Evolutionary conservation across 2,329 filamentous ascomycete genomes (phyloP).

Genomic region (Myriangium duriaei): DNA sequence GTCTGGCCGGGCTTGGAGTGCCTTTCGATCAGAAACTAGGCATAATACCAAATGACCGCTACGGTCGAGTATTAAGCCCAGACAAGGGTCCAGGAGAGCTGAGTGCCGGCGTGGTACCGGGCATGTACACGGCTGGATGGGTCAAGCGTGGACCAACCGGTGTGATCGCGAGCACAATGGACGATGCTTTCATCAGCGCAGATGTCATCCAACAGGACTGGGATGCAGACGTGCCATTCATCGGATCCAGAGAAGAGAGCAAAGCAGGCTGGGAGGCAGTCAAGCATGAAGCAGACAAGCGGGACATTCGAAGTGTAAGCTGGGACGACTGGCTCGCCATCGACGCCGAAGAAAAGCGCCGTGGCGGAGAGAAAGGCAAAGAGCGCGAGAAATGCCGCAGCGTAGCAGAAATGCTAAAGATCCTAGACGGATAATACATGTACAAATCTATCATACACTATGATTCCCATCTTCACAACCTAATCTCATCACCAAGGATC

Average conservation of each 20-base stretch:
- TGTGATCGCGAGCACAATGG: conserved; percentile 92
- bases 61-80: conserved; percentile 54
- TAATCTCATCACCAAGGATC: neutral
- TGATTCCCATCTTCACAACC: neutral
- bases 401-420: conserved; percentile 45
- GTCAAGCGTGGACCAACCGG: conserved; percentile 90
- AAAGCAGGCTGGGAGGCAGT: conserved; percentile 66
- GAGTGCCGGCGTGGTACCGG: conserved; percentile 44
- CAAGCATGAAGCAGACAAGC: conserved; percentile 43
- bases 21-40: conserved; percentile 65
- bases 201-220: conserved; percentile 77
- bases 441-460: neutral
- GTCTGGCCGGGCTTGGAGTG: conserved; percentile 60
- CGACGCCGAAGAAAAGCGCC: conserved; percentile 60
- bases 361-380: conserved; percentile 58
- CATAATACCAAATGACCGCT: conserved; percentile 68
- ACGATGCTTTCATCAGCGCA: conserved; percentile 80
- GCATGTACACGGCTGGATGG: conserved; percentile 91
- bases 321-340: conserved; percentile 86
- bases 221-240: conserved; percentile 36
- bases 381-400: conserved; percentile 55
- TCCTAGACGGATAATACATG: conserved; percentile 24
- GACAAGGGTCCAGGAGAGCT: conserved; percentile 28
- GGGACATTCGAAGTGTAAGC: conserved; percentile 50
- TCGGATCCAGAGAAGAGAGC: conserved; percentile 32